Evolutionary conservation across 2,329 filamentous ascomycete species (phyloP).

Genomic region (Fusarium odoratissimum): DNA sequence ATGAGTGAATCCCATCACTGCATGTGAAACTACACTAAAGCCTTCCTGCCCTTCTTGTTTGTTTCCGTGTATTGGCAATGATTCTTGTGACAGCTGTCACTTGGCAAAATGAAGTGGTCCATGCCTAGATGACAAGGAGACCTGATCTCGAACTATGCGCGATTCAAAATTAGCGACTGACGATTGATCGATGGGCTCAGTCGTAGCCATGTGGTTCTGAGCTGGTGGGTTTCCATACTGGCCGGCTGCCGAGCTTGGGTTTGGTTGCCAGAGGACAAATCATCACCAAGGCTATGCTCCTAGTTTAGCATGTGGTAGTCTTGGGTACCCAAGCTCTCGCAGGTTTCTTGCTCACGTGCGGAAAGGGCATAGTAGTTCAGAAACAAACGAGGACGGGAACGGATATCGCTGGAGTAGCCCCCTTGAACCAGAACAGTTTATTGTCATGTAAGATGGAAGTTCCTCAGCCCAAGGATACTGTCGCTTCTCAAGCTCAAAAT

Average conservation of each 20-base stretch:
- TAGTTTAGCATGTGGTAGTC: neutral
- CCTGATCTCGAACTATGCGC: neutral
- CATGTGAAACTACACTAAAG: constrained; percentile 9
- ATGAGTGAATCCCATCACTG: constrained; percentile 9
- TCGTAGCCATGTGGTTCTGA: constrained; percentile 9
- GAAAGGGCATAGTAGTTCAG: neutral
- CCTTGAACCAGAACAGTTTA: constrained; percentile 3
- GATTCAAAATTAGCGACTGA: constrained; percentile 20
- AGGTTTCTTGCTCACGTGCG: neutral
- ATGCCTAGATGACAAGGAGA: neutral
- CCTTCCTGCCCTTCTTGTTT: constrained; percentile 19
- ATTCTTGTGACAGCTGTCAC: constrained; percentile 4
- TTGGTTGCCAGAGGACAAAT: neutral
- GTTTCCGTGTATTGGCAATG: neutral
- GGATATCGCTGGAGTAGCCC: constrained; percentile 5
- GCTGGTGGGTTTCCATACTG: constrained; percentile 16
- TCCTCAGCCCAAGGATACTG: constrained; percentile 24
- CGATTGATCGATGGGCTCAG: neutral
- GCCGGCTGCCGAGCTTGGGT: constrained; percentile 6
- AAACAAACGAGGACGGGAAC: constrained; percentile 1
- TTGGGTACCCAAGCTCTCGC: neutral
- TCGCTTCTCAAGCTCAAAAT: constrained; percentile 23
- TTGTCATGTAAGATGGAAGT: constrained; percentile 11
- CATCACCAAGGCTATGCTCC: neutral
- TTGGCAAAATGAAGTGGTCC: constrained; percentile 23